Evolutionary conservation across 768 basidiomycete species (phyloP), one percentile per base, ranked within the genome.

Genomic region (Mycena olivaceomarginata): DNA sequence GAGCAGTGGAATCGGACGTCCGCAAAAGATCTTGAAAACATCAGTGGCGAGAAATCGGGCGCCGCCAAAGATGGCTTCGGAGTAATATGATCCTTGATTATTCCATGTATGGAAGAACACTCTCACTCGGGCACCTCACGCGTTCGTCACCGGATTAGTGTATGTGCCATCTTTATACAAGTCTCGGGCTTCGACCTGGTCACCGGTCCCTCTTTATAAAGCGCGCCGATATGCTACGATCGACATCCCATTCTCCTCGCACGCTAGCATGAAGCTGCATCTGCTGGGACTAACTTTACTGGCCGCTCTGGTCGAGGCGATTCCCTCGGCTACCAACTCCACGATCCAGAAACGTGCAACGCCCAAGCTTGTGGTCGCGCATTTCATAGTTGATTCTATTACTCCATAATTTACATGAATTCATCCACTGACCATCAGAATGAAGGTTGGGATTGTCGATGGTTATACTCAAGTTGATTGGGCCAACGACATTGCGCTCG

Each of bases 401-500:
- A 5, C 62, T 41, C 62, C 62, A n/a, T 64, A 40, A 40, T 63
- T 41, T 13, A 64, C 40, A n/a, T 41, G 18, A 41, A 43, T 37
- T 37, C 4, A 37, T 39, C 40, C 41, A 13, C 62, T 64, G 62
- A 64, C 62, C 22, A 20, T 43, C 40, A n/a, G 10, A n/a, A 22
- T 43, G 20, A 40, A 64, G 62, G 62, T 64, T 22, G 62, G 62
- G 39, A 43, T 64, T n/a, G 62, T 64, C 13, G 62, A 64, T 64
- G 62, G 62, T 12, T 64, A 64, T 22, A 64, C 62, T 43, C 62
- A 64, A 40, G 18, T 41, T 64, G 62, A 64, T 22, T 64, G 62
- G 62, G 40, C 67, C 39, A 63, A 68, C 67, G 74, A 75, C 43
- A 75, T 75, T 31, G 45, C 66, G 59, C 73, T 75, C 48, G 73